These are phyloP conservation scores for Phytophthora boehmeriae DNA, from an alignment of 352 stramenopile genomes.

Conservation along the genomic window DNA sequence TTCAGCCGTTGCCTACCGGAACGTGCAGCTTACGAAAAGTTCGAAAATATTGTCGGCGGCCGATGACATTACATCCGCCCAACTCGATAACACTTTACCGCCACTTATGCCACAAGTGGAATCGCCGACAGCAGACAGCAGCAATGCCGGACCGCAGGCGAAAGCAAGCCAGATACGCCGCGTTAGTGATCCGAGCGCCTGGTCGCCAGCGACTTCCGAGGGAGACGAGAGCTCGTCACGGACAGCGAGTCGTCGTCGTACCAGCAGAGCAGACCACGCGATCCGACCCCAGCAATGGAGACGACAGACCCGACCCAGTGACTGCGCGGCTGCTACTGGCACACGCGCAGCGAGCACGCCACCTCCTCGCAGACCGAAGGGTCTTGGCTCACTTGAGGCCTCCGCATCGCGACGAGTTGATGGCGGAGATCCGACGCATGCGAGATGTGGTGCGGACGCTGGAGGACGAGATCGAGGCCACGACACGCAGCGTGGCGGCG, in stretches of 20 bases:
- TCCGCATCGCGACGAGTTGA: conserved; percentile 31
- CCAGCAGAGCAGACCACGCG: conserved; percentile 7
- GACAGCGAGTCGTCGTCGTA: conserved; percentile 15
- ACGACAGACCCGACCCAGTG: not conserved
- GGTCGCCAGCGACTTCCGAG: not conserved
- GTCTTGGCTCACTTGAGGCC: conserved; percentile 29
- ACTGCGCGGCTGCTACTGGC: conserved; percentile 12
- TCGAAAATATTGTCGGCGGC: no score
- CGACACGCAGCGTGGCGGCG: conserved; percentile 32
- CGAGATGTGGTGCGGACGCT: conserved; percentile 29
- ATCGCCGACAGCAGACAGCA: not conserved
- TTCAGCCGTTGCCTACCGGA: not conserved
- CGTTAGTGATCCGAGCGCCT: conserved; percentile 13
- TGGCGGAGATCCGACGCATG: conserved; percentile 47
- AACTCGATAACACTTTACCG: not conserved
- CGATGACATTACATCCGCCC: conserved; percentile 3
- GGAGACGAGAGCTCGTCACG: conserved; percentile 15
- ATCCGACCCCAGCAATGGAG: not conserved
- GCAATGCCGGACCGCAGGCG: conserved; percentile 18
- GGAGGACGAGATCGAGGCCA: conserved; percentile 42
- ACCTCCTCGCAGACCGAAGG: conserved; percentile 24
- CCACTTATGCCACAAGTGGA: not conserved
- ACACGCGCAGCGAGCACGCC: conserved; percentile 25
- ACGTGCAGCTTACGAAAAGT: not conserved
- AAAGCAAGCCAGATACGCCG: conserved; percentile 11